Base-by-base conservation (phyloP, 768 basidiomycete species). In the Russula virescens region DNA sequence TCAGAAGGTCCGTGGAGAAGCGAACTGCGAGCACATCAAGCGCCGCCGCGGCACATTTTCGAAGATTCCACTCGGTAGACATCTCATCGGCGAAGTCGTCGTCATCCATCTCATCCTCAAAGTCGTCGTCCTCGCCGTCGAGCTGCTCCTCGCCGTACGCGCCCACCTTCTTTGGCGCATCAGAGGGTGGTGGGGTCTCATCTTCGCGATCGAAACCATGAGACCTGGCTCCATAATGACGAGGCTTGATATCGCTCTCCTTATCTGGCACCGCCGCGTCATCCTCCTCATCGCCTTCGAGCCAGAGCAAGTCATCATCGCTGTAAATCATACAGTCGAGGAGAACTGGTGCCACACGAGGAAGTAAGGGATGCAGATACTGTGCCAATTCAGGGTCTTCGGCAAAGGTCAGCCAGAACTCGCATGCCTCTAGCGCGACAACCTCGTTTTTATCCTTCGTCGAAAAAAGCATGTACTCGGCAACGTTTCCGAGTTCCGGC, bases 351-450 rank as follows among this genome's bases (percentile, higher is more conserved):
- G 91, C 93, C 45, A 99, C 92, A 68, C 91, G 91, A n/a, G 80
- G 85, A 10, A 99, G 80, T 63, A 94, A 82, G 2, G 95, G 95
- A 63, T 86, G 87, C 28, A 99, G 79, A 72, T 88, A 91, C 2
- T 85, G 83, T 11, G 86, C 86, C 25, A 98, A 80, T 54, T 94
- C 92, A 43, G 86, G 86, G 68, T 98, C 94, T 73, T 99, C 97
- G 18, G 97, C 95, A 71, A 99, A 98, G 1, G 95, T 97, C 64
- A 99, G 80, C 97, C 97, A 99, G 75, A 99, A 99, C 80, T 99
- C 97, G 81, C 95, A 97, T 25, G 97, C 97, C 77, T 99, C 97
- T 53, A 99, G 80, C 2, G 96, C 94, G 57, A 94, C 96, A 65
- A 88, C 89, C 76, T 98, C 95, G 73, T 98, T 94, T 76, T 91